phyloP scores from a whole-genome alignment of 345 rosid species.

The Ricinus communis region DNA sequence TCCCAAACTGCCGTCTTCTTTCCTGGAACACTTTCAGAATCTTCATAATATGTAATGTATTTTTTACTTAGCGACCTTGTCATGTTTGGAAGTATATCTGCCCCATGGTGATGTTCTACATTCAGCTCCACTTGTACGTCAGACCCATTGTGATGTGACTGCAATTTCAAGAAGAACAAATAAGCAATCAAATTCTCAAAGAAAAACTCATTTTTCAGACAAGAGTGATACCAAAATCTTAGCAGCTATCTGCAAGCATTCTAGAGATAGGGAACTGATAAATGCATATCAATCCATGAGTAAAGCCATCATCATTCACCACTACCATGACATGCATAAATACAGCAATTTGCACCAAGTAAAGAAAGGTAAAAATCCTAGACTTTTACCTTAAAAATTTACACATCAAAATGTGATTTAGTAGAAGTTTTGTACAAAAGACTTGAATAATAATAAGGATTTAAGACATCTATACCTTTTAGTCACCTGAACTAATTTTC shows the following conservation, averaged over 20 bases:
- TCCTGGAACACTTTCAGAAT: constrained; percentile 82
- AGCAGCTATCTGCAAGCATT: background rate
- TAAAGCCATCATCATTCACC: no score
- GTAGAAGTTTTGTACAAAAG: no score
- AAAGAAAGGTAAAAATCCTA: no score
- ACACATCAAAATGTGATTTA: no score
- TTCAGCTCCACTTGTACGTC: constrained; percentile 75
- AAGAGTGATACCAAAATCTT: background rate
- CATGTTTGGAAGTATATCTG: constrained; percentile 84
- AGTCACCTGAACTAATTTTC: background rate
- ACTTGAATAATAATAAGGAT: background rate
- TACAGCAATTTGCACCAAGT: background rate
- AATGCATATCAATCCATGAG: no score
- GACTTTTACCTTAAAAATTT: no score
- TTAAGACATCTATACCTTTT: background rate
- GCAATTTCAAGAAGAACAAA: constrained; percentile 36
- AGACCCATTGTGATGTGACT: constrained; percentile 96
- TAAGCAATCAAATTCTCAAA: constrained; percentile 11
- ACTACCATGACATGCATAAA: background rate
- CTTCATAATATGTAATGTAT: constrained; percentile 89
- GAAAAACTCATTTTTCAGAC: background rate
- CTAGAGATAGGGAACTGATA: no score
- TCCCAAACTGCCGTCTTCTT: constrained; percentile 98
- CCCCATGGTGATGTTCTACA: constrained; percentile 72
- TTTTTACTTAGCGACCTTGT: constrained; percentile 75